A percentile compares a stretch with the other conserved stretches of the same genome.
Conservation (phyloP, 148 eudicot genomes). For the Cornus florida region DNA sequence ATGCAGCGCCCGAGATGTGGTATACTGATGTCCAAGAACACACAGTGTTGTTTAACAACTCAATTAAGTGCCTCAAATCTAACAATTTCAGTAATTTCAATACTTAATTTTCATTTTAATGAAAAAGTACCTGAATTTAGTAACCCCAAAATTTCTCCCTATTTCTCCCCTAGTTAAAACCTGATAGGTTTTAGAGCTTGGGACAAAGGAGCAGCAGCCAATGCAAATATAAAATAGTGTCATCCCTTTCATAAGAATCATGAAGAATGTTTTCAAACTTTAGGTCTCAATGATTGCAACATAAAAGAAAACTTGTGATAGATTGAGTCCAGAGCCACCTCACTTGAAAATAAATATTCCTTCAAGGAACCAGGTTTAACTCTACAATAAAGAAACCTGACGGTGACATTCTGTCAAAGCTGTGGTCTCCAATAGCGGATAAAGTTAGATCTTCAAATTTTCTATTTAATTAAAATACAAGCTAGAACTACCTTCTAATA, state of each 20-base stretch:
- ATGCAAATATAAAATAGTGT: neutral
- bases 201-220: neutral
- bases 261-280: neutral
- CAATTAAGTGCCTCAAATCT: no score
- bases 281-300: neutral
- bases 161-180: neutral
- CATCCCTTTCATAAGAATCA: neutral
- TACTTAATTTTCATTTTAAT: no score
- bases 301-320: neutral
- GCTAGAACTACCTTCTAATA: conserved; percentile 55
- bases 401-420: neutral
- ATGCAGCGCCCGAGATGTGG: neutral
- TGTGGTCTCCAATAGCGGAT: neutral
- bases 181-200: neutral
- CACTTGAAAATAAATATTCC: neutral
- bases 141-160: no score
- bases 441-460: neutral
- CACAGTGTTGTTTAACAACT: neutral
- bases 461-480: neutral
- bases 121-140: neutral
- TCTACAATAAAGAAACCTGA: neutral
- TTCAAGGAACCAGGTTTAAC: neutral
- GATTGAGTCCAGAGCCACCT: neutral
- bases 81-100: no score
- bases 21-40: neutral